These are phyloP conservation scores for Atkinsonella hypoxylon DNA, from an alignment of 2,329 filamentous ascomycete species.

Conservation along the genomic window DNA sequence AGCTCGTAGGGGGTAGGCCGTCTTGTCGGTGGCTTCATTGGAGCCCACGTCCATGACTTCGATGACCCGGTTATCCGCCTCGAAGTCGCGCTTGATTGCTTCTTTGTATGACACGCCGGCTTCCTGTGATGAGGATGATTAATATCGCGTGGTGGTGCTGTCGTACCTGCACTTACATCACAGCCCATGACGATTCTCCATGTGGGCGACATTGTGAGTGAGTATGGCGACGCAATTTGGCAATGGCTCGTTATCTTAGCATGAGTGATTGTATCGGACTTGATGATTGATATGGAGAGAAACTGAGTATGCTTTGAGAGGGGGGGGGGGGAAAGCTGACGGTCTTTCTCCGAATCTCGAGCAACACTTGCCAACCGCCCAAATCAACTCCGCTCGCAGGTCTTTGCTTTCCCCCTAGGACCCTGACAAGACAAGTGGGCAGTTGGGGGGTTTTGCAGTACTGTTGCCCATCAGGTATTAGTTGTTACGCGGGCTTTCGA, in stretches of 20 bases:
- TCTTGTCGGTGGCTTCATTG: constrained; percentile 54
- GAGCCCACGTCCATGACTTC: constrained; percentile 67
- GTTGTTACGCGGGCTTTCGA: not conserved
- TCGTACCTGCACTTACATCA: constrained; percentile 29
- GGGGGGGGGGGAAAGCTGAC: no score
- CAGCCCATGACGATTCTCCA: constrained; percentile 43
- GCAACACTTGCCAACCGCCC: no score
- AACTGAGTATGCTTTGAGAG: no score
- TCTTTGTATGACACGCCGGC: constrained; percentile 71
- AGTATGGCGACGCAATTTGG: not conserved
- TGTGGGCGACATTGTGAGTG: constrained; percentile 29
- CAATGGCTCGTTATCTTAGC: no score
- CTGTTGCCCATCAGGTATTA: not conserved
- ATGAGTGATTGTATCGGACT: no score
- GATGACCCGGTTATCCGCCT: constrained; percentile 52
- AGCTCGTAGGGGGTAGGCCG: constrained; percentile 69
- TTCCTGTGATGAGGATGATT: constrained; percentile 29
- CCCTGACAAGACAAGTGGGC: no score
- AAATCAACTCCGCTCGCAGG: no score
- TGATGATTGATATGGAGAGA: no score
- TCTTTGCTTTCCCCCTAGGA: no score
- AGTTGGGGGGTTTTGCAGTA: not conserved
- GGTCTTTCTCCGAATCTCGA: no score
- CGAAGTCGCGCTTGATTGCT: constrained; percentile 61
- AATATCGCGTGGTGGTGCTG: not conserved